Evolutionary conservation across 768 basidiomycete genomes (phyloP).

Genomic region (Mycena metata): DNA sequence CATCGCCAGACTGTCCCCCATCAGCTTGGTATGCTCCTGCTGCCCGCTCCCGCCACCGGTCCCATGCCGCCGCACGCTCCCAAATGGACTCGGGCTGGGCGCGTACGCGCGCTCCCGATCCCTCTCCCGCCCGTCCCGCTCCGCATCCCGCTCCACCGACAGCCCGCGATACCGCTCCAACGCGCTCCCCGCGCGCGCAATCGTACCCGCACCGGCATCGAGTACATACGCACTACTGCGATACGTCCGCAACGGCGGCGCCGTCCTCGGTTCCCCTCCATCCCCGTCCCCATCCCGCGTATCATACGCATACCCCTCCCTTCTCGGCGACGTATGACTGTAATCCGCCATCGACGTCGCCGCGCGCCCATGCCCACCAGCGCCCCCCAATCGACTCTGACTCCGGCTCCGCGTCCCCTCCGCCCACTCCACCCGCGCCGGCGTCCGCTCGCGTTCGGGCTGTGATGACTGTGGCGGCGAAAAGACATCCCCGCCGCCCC

Average conservation of each 20-base stretch:
- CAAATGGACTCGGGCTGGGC: constrained; percentile 44
- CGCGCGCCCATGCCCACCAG: constrained; percentile 49
- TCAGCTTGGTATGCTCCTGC: constrained; percentile 76
- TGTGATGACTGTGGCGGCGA: constrained; percentile 1
- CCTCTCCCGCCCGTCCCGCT: constrained; percentile 9
- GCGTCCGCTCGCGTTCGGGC: constrained; percentile 37
- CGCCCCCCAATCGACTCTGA: constrained; percentile 37
- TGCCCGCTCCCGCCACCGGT: constrained; percentile 37
- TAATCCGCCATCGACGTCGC: constrained; percentile 71
- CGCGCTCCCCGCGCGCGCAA: constrained; percentile 33
- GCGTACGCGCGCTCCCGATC: constrained; percentile 27
- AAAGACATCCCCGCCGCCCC: constrained; percentile 33
- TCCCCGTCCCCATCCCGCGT: constrained; percentile 34
- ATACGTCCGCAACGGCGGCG: constrained; percentile 56
- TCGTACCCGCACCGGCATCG: constrained; percentile 36
- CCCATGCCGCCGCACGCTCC: constrained; percentile 37
- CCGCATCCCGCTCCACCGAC: constrained; percentile 34
- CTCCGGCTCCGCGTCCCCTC: constrained; percentile 39
- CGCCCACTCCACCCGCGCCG: constrained; percentile 43
- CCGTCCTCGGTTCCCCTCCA: constrained; percentile 50
- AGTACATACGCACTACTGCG: constrained; percentile 55
- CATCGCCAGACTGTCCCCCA: constrained; percentile 76
- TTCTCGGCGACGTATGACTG: constrained; percentile 42
- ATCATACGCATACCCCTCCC: constrained; percentile 41
- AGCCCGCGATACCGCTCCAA: constrained; percentile 32